A percentile compares a stretch with the other conserved stretches of the same genome.
Conservation (phyloP, 2,329 filamentous ascomycete genomes). For the Sporothrix humicola region DNA sequence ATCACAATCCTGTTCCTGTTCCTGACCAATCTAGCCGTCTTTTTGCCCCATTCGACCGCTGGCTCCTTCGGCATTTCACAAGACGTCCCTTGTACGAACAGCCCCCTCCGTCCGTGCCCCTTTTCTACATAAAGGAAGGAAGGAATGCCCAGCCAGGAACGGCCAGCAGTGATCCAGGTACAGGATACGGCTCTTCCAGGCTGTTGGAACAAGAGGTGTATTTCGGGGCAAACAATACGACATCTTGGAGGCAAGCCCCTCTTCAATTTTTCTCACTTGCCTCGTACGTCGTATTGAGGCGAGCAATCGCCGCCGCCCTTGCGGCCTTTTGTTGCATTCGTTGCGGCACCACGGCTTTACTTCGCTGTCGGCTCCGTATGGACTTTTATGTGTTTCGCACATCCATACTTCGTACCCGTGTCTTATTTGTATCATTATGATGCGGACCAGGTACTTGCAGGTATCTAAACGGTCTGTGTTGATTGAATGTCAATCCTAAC, state of each 20-base stretch:
- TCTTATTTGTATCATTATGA: no score
- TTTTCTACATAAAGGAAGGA: neutral
- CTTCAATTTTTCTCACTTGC: neutral
- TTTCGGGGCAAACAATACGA: no score
- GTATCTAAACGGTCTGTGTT: no score
- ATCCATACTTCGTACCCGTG: no score
- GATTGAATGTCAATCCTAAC: no score
- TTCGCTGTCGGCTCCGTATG: constrained; percentile 5
- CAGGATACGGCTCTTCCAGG: neutral
- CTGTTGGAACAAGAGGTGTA: neutral
- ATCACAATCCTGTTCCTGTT: constrained; percentile 15
- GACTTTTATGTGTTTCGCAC: neutral
- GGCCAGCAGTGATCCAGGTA: neutral
- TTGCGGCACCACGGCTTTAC: neutral
- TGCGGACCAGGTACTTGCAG: no score
- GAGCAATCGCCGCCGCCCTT: neutral
- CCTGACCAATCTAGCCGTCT: constrained; percentile 9
- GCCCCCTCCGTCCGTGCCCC: neutral
- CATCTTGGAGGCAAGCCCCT: neutral
- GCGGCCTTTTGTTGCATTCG: constrained; percentile 6
- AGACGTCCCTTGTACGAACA: neutral
- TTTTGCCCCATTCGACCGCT: constrained; percentile 6
- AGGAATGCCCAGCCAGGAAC: neutral
- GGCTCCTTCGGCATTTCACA: constrained; percentile 4
- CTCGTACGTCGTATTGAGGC: constrained; percentile 5